These are phyloP conservation scores for Nakazawaea ambrosiae DNA, from an alignment of 805 yeast genomes.

Conservation along the genomic window DNA sequence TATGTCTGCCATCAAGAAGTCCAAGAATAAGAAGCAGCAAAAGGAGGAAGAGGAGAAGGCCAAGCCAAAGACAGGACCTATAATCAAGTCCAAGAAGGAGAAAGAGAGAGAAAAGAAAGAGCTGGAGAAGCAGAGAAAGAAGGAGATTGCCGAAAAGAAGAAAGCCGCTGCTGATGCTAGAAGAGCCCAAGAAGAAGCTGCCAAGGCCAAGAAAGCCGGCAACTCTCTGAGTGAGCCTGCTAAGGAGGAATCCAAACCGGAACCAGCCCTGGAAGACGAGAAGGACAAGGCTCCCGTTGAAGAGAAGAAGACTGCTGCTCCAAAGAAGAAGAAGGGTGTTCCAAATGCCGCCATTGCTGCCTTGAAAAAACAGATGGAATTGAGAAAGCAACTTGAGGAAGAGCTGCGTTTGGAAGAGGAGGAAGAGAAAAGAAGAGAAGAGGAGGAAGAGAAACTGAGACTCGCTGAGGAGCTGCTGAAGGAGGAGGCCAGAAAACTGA, in stretches of 20 bases:
- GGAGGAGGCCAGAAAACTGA: constrained; percentile 53
- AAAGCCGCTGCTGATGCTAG: constrained; percentile 39
- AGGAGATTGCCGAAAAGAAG: constrained; percentile 82
- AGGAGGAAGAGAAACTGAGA: constrained; percentile 42
- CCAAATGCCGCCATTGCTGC: constrained; percentile 86
- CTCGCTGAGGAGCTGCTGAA: constrained; percentile 60
- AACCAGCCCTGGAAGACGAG: constrained; percentile 27
- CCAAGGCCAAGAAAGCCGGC: constrained; percentile 27
- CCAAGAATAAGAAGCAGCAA: constrained; percentile 71
- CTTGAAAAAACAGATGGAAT: constrained; percentile 80
- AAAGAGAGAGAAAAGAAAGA: constrained; percentile 95
- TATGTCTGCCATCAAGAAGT: constrained; percentile 74
- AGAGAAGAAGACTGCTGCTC: constrained; percentile 20
- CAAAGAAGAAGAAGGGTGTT: constrained; percentile 66
- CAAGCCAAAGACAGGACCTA: constrained; percentile 48
- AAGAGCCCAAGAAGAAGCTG: constrained; percentile 20
- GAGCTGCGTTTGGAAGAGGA: constrained; percentile 69
- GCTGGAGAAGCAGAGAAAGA: constrained; percentile 83
- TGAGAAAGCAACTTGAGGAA: constrained; percentile 83
- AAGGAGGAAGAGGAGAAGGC: constrained; percentile 58
- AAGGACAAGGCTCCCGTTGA: constrained; percentile 26
- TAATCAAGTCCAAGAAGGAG: constrained; percentile 85
- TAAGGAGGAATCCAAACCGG: constrained; percentile 21
- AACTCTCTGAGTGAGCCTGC: constrained; percentile 18
- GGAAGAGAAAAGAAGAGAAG: constrained; percentile 45